These are phyloP conservation scores for Peterozyma toletana DNA, from an alignment of 805 yeast genomes.

Conservation along the genomic window DNA sequence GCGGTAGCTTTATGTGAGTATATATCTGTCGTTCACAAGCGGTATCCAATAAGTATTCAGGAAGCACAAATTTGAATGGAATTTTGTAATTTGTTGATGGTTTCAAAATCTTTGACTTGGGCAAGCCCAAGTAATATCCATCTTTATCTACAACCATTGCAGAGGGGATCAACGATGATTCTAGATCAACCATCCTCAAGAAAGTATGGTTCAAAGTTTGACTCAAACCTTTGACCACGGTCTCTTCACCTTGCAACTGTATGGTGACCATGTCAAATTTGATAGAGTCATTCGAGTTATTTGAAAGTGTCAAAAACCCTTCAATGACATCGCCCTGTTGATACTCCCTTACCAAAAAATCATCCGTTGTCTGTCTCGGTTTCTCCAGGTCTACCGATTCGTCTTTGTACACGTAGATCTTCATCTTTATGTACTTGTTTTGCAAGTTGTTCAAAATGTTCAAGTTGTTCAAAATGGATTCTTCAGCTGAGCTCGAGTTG, in stretches of 20 bases:
- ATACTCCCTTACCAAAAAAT: slow-evolving; percentile 5
- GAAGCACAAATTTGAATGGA: slow-evolving; percentile 8
- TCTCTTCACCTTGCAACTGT: slow-evolving; percentile 5
- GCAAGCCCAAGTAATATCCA: slow-evolving; percentile 5
- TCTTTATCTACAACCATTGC: not conserved
- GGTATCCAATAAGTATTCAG: slow-evolving; percentile 6
- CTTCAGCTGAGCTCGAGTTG: slow-evolving; percentile 8
- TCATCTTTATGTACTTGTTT: slow-evolving; percentile 9
- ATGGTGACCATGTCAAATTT: slow-evolving; percentile 9
- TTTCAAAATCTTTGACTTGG: slow-evolving; percentile 2
- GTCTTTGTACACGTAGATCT: slow-evolving; percentile 4
- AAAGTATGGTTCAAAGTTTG: slow-evolving; percentile 7
- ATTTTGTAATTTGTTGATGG: slow-evolving; percentile 6
- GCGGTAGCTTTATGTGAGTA: slow-evolving; percentile 7
- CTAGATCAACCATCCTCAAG: slow-evolving; percentile 10
- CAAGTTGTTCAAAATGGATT: slow-evolving; percentile 9
- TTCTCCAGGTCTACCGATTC: not conserved
- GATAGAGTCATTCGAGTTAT: slow-evolving; percentile 1
- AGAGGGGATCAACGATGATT: slow-evolving; percentile 4
- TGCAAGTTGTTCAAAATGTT: slow-evolving; percentile 6
- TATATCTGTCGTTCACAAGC: slow-evolving; percentile 6
- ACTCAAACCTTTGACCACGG: slow-evolving; percentile 8
- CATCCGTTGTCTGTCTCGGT: slow-evolving; percentile 5
- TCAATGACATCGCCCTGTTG: slow-evolving; percentile 7
- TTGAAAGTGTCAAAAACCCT: slow-evolving; percentile 7